Evolutionary conservation across 345 rosid genomes (phyloP), one percentile per base, ranked within the genome.

Genomic region (Linum trigynum): DNA sequence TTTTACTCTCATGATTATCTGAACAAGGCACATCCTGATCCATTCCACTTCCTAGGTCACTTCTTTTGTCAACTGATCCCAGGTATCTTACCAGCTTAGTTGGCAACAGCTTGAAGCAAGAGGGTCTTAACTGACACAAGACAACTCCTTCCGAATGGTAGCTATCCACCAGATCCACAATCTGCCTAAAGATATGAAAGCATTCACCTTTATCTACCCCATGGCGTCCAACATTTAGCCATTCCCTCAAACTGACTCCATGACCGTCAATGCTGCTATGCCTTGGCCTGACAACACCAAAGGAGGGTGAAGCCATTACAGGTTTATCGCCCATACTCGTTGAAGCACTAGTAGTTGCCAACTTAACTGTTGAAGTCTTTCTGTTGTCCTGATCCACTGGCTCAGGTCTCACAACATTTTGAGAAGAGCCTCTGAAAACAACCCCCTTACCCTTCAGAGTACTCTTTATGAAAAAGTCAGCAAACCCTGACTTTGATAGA

Each of bases 401-500:
- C 61, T 74, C 77, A 62, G 58, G 60, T 72, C 69, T 78, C 65
- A 65, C 16, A 16, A 56, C 73, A 61, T 78, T 69, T 53, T 66
- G 82, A 37, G 82, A 78, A 3, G 74, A 90, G 14, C 80, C 92
- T 83, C 75, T 82, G 71, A 65, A 78, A 35, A 76, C 80, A 57
- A 83, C 73, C 45, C 99, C 97, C 72, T 94, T 90, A 15, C 95
- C 95, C 73, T 88, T 90, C 84, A 90, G 66, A 4, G 85, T 78
- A 38, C 72, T 83, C 67, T 82, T 95, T 39, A 89, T 85, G 62
- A 89, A 91, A 78, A 83, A 91, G 63, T 87, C 91, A 15, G 96
- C 84, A 78, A 95, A 89, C 17, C 99, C 96, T 9, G 97, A 85
- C 73, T 87, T 89, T 5, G 99, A 82, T 38, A 89, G 73, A 65